Evolutionary conservation across 2,329 filamentous ascomycete species (phyloP), one percentile per base, ranked within the genome.

Genomic region (Zasmidium citrigriseum): DNA sequence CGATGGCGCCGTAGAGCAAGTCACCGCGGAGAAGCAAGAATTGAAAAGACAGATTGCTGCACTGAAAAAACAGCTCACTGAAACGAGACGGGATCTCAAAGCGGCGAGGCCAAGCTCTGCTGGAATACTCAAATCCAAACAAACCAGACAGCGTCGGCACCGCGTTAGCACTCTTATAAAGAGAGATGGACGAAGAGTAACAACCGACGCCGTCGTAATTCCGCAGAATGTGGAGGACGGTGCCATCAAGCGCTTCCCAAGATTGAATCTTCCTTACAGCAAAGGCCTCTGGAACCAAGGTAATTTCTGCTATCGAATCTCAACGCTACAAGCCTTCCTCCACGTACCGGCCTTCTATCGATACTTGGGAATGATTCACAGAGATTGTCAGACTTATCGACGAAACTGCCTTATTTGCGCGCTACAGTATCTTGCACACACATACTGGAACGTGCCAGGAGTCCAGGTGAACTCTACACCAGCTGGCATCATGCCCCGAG

Each of bases 251-350:
- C 11, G 29, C 12, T 64, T 59, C 48, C 57, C 57, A 20, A 12
- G 41, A 3, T 23, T 59, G 2, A 20, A 20, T 11, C 18, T 11
- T 3, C 53, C 56, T 3, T 20, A n/a, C 2, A 53, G 54, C 16
- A 61, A 61, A 49, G 61, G 62, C 18, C 44, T 65, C 3, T 1
- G 25, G 22, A 66, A 66, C n/a, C 20, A 29, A 2, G 49, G 25
- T 4, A 57, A 54, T 20, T 27, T 57, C 27, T 63, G 61, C 51
- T 61, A 61, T 50, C 45, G 59, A 1, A 58, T 48, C 23, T 52
- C 61, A 10, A 22, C 50, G 14, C 23, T 61, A 16, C 58, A 61
- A 49, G 50, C 47, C 24, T 27, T 61, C 2, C 54, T 63, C 25
- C 58, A 61, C 12, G 38, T 52, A 3, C 55, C 61, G 18, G 55